These are phyloP conservation scores for Thyridium curvatum DNA, from an alignment of 2,329 filamentous ascomycete genomes.

Conservation along the genomic window DNA sequence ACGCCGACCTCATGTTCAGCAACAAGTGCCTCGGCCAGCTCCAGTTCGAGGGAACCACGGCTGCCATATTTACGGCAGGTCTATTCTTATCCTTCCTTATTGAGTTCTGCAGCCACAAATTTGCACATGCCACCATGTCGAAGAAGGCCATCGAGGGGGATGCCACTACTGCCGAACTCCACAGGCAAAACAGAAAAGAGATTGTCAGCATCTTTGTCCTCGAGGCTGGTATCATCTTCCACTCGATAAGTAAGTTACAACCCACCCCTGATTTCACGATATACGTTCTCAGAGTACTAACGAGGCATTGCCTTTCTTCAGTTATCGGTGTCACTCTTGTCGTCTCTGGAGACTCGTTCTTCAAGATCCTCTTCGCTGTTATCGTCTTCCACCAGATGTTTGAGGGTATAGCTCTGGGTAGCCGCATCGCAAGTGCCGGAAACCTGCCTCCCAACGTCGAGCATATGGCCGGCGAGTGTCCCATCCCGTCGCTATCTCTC, in stretches of 20 bases:
- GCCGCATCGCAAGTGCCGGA: slow-evolving; percentile 58
- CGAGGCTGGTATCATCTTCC: slow-evolving; percentile 69
- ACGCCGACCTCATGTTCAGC: slow-evolving; percentile 65
- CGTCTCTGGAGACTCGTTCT: slow-evolving; percentile 50
- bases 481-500: slow-evolving; percentile 23
- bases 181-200: slow-evolving; percentile 22
- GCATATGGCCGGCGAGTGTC: slow-evolving; percentile 1
- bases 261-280: slow-evolving; percentile 1
- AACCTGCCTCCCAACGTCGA: slow-evolving; percentile 6
- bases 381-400: slow-evolving; percentile 77
- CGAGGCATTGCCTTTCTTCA: too few species aligned
- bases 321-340: slow-evolving; percentile 60
- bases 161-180: neutral
- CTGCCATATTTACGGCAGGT: slow-evolving; percentile 68
- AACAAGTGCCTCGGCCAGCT: slow-evolving; percentile 63
- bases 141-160: slow-evolving; percentile 7
- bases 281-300: too few species aligned
- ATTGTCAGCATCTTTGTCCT: slow-evolving; percentile 61
- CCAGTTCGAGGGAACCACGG: slow-evolving; percentile 61
- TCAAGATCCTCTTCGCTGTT: slow-evolving; percentile 54
- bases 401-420: slow-evolving; percentile 68
- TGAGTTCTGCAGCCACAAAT: slow-evolving; percentile 59
- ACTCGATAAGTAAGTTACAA: slow-evolving; percentile 54
- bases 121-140: slow-evolving; percentile 35
- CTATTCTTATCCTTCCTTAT: slow-evolving; percentile 67